Evolutionary conservation across 805 yeast genomes (phyloP), one percentile per base, ranked within the genome.

Genomic region (Teunomyces funiuensis): DNA sequence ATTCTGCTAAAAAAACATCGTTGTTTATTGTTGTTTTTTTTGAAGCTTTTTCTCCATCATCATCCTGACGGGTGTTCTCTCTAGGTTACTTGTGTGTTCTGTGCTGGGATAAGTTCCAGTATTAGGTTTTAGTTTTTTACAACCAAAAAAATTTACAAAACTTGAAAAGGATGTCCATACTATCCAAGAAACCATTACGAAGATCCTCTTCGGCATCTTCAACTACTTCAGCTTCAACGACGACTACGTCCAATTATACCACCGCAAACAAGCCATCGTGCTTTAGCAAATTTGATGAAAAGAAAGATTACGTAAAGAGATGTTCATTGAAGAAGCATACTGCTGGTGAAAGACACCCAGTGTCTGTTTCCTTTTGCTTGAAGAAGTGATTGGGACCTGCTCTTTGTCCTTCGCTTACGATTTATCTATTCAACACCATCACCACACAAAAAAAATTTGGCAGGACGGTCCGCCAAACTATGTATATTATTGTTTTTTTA

Each of bases 301-400:
- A 70, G 60, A 69, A 69, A 51, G 76, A 70, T 47, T 70, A 70
- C 50, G 61, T 53, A n/a, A 63, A 63, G 43, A 57, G 76, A 41
- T 70, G 74, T 53, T 58, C 62, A 34, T 33, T 57, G 46, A 66
- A 60, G 50, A 49, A 54, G n/a, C 19, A 25, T 13, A 15, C 28
- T 6, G 14, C 23, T 6, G 39, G 39, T 16, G 31, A 27, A 17
- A 36, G 17, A 41, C 48, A 51, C 36, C 63, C 47, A 11, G 43
- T 52, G 10, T 61, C 60, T 9, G 65, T 69, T 23, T 59, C 66
- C 36, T 67, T 70, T 50, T 68, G 74, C 47, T 57, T 70, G 53
- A 69, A 71, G 31, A 67, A 63, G 29, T 36, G 28, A 36, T n/a
- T 9, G 14, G 11, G 6, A 31, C 10, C 25, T 11, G 34, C n/a